These are phyloP conservation scores for Protomyces macrosporus DNA, from an alignment of 1,139 yeast genomes.

Conservation along the genomic window DNA sequence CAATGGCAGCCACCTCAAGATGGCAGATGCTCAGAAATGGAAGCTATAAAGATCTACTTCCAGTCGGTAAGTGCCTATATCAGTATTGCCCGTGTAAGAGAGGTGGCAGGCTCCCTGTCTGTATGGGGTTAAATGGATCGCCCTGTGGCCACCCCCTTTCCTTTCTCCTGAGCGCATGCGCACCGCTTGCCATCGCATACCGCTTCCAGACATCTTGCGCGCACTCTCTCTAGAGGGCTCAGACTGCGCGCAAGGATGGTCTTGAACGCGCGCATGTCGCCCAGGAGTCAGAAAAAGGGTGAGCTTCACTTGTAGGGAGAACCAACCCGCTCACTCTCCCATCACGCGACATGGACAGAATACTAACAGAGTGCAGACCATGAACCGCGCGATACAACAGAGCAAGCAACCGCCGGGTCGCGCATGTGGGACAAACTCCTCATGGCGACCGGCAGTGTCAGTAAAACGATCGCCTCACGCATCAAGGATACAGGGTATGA, in stretches of 20 bases:
- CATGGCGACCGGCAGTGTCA: constrained; percentile 14
- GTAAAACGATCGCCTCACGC: constrained; percentile 10
- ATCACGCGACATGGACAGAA: background rate
- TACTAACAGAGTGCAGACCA: background rate
- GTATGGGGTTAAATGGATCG: too few relatives aligned
- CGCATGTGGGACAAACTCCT: constrained; percentile 21
- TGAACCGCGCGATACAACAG: constrained; percentile 11
- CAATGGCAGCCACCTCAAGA: background rate
- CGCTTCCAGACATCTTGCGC: too few relatives aligned
- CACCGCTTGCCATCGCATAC: too few relatives aligned
- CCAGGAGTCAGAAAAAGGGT: background rate
- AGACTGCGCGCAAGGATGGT: background rate
- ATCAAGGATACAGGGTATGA: constrained; percentile 21
- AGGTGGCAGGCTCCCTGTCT: too few relatives aligned
- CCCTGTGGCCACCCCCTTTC: too few relatives aligned
- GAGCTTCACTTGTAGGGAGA: background rate
- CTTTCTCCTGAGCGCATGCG: too few relatives aligned
- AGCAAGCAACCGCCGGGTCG: constrained; percentile 20
- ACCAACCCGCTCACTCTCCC: too few relatives aligned
- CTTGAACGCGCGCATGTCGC: background rate
- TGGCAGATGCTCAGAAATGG: constrained; percentile 11
- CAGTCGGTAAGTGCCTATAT: background rate
- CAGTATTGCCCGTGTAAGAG: too few relatives aligned
- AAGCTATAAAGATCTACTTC: constrained; percentile 13
- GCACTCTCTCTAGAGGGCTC: too few relatives aligned